These are phyloP conservation scores for Mucor piriformis DNA, from an alignment of 371 early-diverging fungal genomes.

Conservation along the genomic window DNA sequence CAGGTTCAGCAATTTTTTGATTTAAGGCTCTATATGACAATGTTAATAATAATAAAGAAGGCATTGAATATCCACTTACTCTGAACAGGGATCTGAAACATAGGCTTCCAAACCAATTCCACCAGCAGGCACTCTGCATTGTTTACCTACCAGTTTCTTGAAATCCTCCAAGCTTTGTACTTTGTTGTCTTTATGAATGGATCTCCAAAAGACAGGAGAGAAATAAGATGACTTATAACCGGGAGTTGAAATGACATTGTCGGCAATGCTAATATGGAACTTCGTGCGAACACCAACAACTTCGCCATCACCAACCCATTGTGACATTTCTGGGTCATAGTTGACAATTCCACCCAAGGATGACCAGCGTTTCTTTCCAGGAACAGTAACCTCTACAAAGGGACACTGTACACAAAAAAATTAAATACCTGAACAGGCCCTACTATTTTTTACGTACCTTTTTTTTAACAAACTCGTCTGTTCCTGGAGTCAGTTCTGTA, in stretches of 20 bases:
- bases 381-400: slow-evolving; percentile 31
- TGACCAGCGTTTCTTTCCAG: slow-evolving; percentile 25
- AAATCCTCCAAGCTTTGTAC: neutral
- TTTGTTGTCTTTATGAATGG: neutral
- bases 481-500: slow-evolving; percentile 35
- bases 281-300: slow-evolving; percentile 44
- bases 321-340: slow-evolving; percentile 48
- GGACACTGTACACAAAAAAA: slow-evolving; percentile 31
- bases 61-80: neutral
- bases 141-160: neutral
- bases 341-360: slow-evolving; percentile 43
- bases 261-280: slow-evolving; percentile 34
- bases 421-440: neutral
- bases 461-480: slow-evolving; percentile 25
- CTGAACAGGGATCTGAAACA: neutral
- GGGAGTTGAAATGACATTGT: slow-evolving; percentile 1
- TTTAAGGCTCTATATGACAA: neutral
- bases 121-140: slow-evolving; percentile 32
- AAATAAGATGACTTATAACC: slow-evolving; percentile 30
- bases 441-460: slow-evolving; percentile 22
- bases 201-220: slow-evolving; percentile 36
- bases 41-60: no score
- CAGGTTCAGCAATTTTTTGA: neutral
- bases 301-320: slow-evolving; percentile 56
- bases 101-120: slow-evolving; percentile 13